Percentiles rank a stretch among this genome's conserved stretches.
phyloP scores from a whole-genome alignment of 495 filamentous ascomycete species.

The Aspergillus leporis region DNA sequence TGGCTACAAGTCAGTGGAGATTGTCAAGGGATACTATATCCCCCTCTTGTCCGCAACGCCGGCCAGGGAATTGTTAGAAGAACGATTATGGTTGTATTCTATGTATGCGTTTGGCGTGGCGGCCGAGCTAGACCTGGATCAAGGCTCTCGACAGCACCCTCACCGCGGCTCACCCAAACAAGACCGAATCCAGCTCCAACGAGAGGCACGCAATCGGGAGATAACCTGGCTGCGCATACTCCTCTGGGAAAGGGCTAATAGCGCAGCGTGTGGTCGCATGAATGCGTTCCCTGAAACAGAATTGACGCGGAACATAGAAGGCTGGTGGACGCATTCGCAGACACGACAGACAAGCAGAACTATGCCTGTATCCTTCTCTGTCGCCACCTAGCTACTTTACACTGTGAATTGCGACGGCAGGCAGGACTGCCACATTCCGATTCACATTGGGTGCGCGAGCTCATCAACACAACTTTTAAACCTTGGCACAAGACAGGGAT shows the following conservation, averaged over 20 bases:
- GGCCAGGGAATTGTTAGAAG: slow-evolving; percentile 23
- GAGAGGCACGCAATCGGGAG: slow-evolving; percentile 26
- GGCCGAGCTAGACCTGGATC: slow-evolving; percentile 27
- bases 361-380: slow-evolving; percentile 28
- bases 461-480: slow-evolving; percentile 21
- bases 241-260: slow-evolving; percentile 32
- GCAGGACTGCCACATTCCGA: slow-evolving; percentile 4
- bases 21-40: slow-evolving; percentile 46
- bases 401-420: slow-evolving; percentile 15
- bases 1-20: slow-evolving; percentile 63
- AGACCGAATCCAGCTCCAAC: slow-evolving; percentile 3
- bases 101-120: slow-evolving; percentile 31
- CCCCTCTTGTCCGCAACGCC: slow-evolving; percentile 28
- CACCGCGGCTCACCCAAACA: neutral
- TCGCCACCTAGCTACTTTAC: slow-evolving; percentile 16
- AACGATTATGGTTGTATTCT: slow-evolving; percentile 31
- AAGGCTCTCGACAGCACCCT: neutral
- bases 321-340: slow-evolving; percentile 31
- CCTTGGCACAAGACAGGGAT: slow-evolving; percentile 26
- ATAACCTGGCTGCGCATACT: slow-evolving; percentile 31
- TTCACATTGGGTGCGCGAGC: slow-evolving; percentile 26
- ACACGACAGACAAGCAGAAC: slow-evolving; percentile 28
- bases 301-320: slow-evolving; percentile 21
- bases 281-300: slow-evolving; percentile 28
- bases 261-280: slow-evolving; percentile 26